phyloP scores from a whole-genome alignment of 331 rosid species.

The Malus hybrid region DNA sequence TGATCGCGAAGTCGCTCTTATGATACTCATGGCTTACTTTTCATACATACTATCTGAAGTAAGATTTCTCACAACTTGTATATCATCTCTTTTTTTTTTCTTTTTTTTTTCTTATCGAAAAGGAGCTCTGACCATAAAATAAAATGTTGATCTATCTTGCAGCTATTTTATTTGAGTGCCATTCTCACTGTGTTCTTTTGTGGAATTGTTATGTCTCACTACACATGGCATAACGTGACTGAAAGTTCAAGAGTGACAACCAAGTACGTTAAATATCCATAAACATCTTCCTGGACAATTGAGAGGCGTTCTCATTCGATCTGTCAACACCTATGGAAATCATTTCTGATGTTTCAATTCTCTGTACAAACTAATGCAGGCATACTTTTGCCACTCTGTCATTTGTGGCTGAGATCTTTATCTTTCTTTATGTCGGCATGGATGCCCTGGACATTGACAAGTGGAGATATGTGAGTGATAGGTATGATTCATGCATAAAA shows the following conservation, averaged over 20 bases:
- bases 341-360: conserved; percentile 7
- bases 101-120: neutral
- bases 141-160: conserved; percentile 24
- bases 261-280: conserved; percentile 45
- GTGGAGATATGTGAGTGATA: conserved; percentile 75
- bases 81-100: neutral
- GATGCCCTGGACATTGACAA: conserved; percentile 95
- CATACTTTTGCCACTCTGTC: conserved; percentile 92
- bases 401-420: conserved; percentile 80
- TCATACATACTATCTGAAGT: conserved; percentile 92
- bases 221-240: conserved; percentile 96
- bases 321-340: neutral
- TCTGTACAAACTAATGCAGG: conserved; percentile 37
- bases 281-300: conserved; percentile 5
- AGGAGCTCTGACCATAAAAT: conserved; percentile 5
- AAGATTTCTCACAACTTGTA: conserved; percentile 21
- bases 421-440: conserved; percentile 98
- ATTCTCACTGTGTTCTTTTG: conserved; percentile 97
- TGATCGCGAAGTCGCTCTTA: conserved; percentile 92
- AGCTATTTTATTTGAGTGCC: conserved; percentile 91
- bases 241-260: conserved; percentile 96
- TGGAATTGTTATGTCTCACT: conserved; percentile 99
- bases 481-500: conserved; percentile 33
- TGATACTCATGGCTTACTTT: conserved; percentile 97
- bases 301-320: neutral